Evolutionary conservation across 2,329 filamentous ascomycete species (phyloP).

Genomic region (Trichoderma atrobrunneum): DNA sequence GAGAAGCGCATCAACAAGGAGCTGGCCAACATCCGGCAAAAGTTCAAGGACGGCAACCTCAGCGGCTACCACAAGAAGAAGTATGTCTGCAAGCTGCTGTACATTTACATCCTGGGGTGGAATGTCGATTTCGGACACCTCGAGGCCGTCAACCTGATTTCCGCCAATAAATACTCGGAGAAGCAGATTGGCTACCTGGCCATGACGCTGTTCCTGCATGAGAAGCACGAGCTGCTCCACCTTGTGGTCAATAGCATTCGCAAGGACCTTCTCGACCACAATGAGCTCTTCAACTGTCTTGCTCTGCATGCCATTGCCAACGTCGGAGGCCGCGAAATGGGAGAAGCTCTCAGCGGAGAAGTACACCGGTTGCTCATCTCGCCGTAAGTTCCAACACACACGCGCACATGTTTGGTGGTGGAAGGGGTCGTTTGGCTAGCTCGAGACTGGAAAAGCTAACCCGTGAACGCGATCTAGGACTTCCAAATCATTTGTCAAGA

Average conservation of each 20-base stretch:
- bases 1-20: conserved; percentile 99
- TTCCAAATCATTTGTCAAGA: conserved; percentile 98
- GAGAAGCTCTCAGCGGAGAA: conserved; percentile 85
- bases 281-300: conserved; percentile 96
- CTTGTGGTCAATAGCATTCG: conserved; percentile 97
- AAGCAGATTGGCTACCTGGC: conserved; percentile 99
- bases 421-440: not conserved
- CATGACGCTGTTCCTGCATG: conserved; percentile 94
- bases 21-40: conserved; percentile 94
- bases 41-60: conserved; percentile 93
- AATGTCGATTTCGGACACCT: conserved; percentile 98
- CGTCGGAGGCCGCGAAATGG: conserved; percentile 95
- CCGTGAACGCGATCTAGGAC: conserved; percentile 35
- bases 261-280: conserved; percentile 90
- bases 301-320: conserved; percentile 97
- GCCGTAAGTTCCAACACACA: conserved; percentile 59
- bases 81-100: conserved; percentile 99
- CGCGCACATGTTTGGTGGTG: not conserved
- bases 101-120: conserved; percentile 98
- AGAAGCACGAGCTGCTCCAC: conserved; percentile 93
- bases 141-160: conserved; percentile 96
- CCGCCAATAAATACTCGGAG: conserved; percentile 94
- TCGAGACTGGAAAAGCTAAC: conserved; percentile 3
- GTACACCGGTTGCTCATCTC: conserved; percentile 93
- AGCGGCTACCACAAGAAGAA: conserved; percentile 99